Evolutionary conservation across 441 rosid species (phyloP), one percentile per base, ranked within the genome.

Genomic region (Kokia cookei): DNA sequence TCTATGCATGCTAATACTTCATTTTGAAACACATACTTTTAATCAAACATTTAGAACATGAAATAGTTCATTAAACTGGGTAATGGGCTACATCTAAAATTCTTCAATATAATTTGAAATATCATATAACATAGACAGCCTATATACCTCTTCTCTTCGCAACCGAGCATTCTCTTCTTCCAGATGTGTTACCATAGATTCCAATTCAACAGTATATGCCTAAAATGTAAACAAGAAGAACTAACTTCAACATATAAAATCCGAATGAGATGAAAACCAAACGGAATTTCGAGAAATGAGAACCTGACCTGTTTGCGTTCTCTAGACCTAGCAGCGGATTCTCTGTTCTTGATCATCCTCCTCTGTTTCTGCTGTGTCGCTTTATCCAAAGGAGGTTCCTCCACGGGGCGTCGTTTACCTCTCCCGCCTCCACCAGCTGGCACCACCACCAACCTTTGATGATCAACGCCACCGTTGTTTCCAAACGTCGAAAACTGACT

Each of bases 291-390:
- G 47, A 35, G n/a, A 26, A 51, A 42, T 12, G 40, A n/a, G 40
- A 58, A 37, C 24, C 60, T 1, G 2, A 87, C 93, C 90, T 89
- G 91, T 71, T 86, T 89, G 71, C 89, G 86, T 55, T 85, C 93
- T 50, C 91, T 73, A 9, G 93, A 89, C 65, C 93, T 76, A 7
- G 90, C 91, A 54, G 93, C 93, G 3, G 93, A 89, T 72, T 89
- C 93, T 55, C 93, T 82, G 68, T 89, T 89, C 83, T 87, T 89
- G 74, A 89, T 86, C 93, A 86, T 87, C 78, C 93, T 74, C 74
- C 81, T 82, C 75, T 82, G 90, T 79, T 80, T 83, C 81, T 78
- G 87, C 78, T 87, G 86, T 7, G 84, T 80, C 1, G 87, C 85
- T 77, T 82, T 87, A 75, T 86, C 93, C 43, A 82, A 72, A 10